Base-by-base conservation (phyloP, 2,329 filamentous ascomycete species). In the Hymenoscyphus occultus region DNA sequence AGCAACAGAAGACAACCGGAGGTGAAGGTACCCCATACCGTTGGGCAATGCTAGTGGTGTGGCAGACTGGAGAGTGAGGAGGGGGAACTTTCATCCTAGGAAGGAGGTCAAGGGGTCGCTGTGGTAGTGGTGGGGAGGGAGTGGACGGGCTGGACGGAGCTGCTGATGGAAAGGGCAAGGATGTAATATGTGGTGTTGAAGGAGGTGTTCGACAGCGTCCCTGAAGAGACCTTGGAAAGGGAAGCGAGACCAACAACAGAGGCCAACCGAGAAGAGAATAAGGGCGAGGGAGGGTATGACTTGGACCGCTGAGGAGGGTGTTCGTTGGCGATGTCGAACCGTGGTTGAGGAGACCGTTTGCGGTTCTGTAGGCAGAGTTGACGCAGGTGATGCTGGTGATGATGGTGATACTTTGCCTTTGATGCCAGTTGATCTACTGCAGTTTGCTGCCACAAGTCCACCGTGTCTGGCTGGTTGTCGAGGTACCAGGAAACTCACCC, bases 221-320 rank as follows among this genome's bases (percentile, higher is more conserved):
- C 16, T 61, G 45, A 60, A 48, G 22, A 19, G 22, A 16, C 59
- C 35, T 60, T 35, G 62, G 31, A 39, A 31, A 22, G 57, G 10
- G 28, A 63, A 63, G 62, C 62, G 62, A 63, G 61, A n/a, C 56
- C 39, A 59, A n/a, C 56, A 39, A 35, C 14, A 19, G 57, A 48
- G 14, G 58, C 10, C 31, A 28, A 58, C 35, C 5, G 54, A 32
- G 35, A 39, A 32, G n/a, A 19, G 39, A 35, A 48, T 32, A 19
- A 32, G 45, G 61, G 22, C 35, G 5, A 48, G 5, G 59, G 28
- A 51, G 59, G 58, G 58, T 10, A 40, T 42, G 16, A 42, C 31
- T 16, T 22, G 54, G 6, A 16, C 22, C 13, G 6, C 16, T 14
- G 32, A 28, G 48, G 60, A 39, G 60, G 64, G 64, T 59, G 56